A percentile compares a stretch with the other conserved stretches of the same genome.
phyloP scores from a whole-genome alignment of 2,329 filamentous ascomycete species.

The Penicillium sp. region DNA sequence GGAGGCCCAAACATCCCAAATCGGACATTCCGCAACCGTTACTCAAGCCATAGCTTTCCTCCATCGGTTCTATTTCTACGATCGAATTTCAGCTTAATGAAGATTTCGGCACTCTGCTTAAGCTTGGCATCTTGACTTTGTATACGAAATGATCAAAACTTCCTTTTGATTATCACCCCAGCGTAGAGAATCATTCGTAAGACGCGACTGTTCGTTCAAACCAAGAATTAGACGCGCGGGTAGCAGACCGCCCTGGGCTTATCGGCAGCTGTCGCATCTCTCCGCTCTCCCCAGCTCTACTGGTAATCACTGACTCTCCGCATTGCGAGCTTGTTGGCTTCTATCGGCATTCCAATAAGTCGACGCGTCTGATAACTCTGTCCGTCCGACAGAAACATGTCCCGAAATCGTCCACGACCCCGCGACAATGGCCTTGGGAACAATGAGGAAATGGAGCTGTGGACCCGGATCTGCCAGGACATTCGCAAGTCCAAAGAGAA shows the following conservation, averaged over 20 bases:
- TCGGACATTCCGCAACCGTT: slow-evolving; percentile 6
- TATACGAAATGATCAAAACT: neutral
- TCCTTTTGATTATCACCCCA: neutral
- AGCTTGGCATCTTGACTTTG: neutral
- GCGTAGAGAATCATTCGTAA: neutral
- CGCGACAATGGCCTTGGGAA: slow-evolving; percentile 49
- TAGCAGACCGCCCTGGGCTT: slow-evolving; percentile 23
- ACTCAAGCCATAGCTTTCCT: neutral
- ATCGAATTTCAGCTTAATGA: neutral
- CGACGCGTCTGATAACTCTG: neutral
- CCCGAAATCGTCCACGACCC: slow-evolving; percentile 47
- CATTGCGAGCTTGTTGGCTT: neutral
- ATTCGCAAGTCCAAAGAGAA: slow-evolving; percentile 49
- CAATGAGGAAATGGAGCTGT: slow-evolving; percentile 51
- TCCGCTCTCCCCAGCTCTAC: slow-evolving; percentile 11
- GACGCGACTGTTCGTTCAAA: neutral
- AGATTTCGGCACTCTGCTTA: neutral
- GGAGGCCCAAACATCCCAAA: neutral
- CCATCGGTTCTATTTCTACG: neutral
- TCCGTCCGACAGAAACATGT: slow-evolving; percentile 36
- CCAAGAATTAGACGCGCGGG: slow-evolving; percentile 18
- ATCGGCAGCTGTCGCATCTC: slow-evolving; percentile 10
- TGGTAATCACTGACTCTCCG: neutral
- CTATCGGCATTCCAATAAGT: neutral
- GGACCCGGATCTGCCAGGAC: slow-evolving; percentile 50